Base-by-base conservation (phyloP, 768 basidiomycete species). In the Galerina sulciceps region DNA sequence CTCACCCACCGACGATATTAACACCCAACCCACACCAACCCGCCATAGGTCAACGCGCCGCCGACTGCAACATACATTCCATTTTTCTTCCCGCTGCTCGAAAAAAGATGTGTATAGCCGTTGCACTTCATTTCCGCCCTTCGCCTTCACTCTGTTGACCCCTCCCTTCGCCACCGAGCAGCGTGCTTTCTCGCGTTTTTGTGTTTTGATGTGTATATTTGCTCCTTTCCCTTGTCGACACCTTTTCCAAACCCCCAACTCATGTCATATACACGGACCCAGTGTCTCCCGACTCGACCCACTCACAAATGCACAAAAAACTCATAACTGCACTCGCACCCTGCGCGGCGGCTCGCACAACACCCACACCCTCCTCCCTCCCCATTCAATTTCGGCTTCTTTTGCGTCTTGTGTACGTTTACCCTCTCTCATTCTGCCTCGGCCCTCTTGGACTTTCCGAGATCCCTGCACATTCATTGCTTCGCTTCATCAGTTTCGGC, bases 41-140 rank as follows among this genome's bases (percentile, higher is more conserved):
- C 40, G 40, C 15, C 3, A 15, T 18, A 14, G 18, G 14, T 42
- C 15, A 14, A 14, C 40, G 18, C 18, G 18, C 40, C 18, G 10
- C 14, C 40, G 15, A 42, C 26, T 51, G 42, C 52, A 18, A 42
- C 52, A 44, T 59, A 48, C 58, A 45, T 49, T 45, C 41, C n/a
- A 51, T 14, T 51, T 23, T 37, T 44, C 42, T 52, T 37, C 36
- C 36, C 23, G 37, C 49, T 38, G 49, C 49, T 51, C 49, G 17
- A 50, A 37, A 36, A 50, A 51, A 51, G 40, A 51, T 51, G 49
- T 51, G 38, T 51, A 51, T 51, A 51, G 49, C 49, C 20, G 37
- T 36, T 36, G 49, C 49, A 10, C 10, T 38, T n/a, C n/a, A n/a
- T n/a, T n/a, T 36, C 6, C 36, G 18, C 49, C 35, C 36, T 36